Evolutionary conservation across 1,139 yeast genomes (phyloP).

Genomic region (Meyerozyma athensensis): DNA sequence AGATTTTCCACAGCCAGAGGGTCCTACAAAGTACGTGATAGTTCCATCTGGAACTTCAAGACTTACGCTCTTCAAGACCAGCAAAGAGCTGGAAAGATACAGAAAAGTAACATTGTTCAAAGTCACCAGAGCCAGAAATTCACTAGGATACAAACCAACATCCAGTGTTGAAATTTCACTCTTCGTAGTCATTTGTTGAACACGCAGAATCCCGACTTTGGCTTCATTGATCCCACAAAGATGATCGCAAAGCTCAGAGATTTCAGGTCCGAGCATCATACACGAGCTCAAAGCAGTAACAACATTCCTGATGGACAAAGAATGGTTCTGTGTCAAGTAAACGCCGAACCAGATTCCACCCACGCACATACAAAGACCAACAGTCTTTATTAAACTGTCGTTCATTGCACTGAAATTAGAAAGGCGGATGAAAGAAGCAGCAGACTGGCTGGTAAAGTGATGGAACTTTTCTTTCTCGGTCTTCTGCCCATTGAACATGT

Average conservation of each 20-base stretch:
- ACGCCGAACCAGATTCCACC: slow-evolving; percentile 93
- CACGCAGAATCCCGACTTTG: slow-evolving; percentile 49
- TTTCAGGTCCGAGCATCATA: slow-evolving; percentile 57
- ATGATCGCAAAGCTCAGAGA: slow-evolving; percentile 49
- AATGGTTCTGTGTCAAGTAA: slow-evolving; percentile 49
- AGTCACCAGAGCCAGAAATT: slow-evolving; percentile 40
- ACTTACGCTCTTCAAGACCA: slow-evolving; percentile 42
- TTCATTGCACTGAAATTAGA: slow-evolving; percentile 53
- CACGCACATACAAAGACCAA: slow-evolving; percentile 71
- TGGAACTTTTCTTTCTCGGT: slow-evolving; percentile 47
- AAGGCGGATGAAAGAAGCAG: slow-evolving; percentile 41
- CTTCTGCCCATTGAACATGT: slow-evolving; percentile 54
- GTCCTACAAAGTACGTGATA: slow-evolving; percentile 67
- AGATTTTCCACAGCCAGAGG: slow-evolving; percentile 91
- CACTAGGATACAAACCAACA: slow-evolving; percentile 21
- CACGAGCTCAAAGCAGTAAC: slow-evolving; percentile 84
- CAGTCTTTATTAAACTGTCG: slow-evolving; percentile 49
- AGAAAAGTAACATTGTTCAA: slow-evolving; percentile 53
- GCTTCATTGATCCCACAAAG: slow-evolving; percentile 59
- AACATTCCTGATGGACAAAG: slow-evolving; percentile 54
- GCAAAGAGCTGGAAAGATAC: slow-evolving; percentile 54
- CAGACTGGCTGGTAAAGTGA: slow-evolving; percentile 37
- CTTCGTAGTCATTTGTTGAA: slow-evolving; percentile 17
- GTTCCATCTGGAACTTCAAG: slow-evolving; percentile 42
- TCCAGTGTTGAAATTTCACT: slow-evolving; percentile 5